Base-by-base conservation (phyloP, 106 monocot species). In the Posidonia australis region DNA sequence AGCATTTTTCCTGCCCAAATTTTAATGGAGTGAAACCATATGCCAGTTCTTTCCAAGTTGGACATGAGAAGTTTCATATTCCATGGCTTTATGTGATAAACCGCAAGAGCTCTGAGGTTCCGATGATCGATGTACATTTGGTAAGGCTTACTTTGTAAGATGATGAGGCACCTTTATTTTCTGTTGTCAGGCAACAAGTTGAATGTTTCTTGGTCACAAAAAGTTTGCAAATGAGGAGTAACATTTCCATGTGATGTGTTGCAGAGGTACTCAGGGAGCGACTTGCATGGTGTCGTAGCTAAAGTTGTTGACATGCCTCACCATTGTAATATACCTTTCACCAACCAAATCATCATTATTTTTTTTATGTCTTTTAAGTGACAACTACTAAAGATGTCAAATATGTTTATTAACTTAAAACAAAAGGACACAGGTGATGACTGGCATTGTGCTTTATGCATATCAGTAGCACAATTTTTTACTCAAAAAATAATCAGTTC, bases 301-400 rank as follows among this genome's bases (percentile, higher is more conserved):
- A 91, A 85, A 89, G 84, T 98, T 73, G 48, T 87, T 42, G 90
- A 98, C 72, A 85, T 98, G 91, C 96, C 96, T 79, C 87, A 87
- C 62, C 84, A 90, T 64, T 98, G 96, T 98, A 91, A 41, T 63
- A 87, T 61, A 58, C 19, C 5, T 54, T 25, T 18, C 19, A 51
- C 36, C 36, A 36, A 36, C 2, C 7, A 4, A 36, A 36, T 4
- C 36, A 36, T 36, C 7, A 4, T 36, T 7, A 2, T 7, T 36
- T 4, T 36, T 36, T 7, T 4, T 36, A 36, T 36, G 36, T 36
- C 7, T 36, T 4, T 36, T 7, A 36, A 36, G 36, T 36, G 36
- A 36, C 2, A 36, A 36, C 36, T 36, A 7, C 36, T 7, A 36
- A 36, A 4, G 36, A 36, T 7, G 7, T 36, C 36, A 36, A n/a